phyloP scores from a whole-genome alignment of 2,329 filamentous ascomycete species.

The Zarea fungicola region DNA sequence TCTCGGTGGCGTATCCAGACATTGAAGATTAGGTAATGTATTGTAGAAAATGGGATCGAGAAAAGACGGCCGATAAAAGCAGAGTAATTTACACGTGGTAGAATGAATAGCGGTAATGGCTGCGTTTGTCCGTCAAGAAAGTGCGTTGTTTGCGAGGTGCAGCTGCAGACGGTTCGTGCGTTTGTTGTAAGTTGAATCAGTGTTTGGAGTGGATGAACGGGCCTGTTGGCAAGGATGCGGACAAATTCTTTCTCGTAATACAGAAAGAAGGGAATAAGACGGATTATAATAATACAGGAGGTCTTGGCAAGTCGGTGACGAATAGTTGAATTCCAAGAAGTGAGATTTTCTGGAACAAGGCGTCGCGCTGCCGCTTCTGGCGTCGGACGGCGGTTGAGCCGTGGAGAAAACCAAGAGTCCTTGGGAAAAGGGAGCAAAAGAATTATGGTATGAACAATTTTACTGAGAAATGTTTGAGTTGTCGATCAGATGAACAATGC shows the following conservation, averaged over 20 bases:
- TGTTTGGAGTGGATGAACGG: neutral
- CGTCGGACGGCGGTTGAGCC: neutral
- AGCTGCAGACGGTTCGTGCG: neutral
- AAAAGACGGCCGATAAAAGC: neutral
- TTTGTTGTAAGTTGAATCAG: neutral
- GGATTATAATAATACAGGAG: neutral
- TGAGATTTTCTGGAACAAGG: constrained; percentile 12
- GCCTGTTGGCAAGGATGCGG: neutral
- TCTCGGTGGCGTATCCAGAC: constrained; percentile 8
- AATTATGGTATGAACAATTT: no score
- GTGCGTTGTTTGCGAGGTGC: constrained; percentile 10
- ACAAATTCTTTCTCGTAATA: neutral
- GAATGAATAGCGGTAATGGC: neutral
- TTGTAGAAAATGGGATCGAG: neutral
- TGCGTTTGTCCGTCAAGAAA: constrained; percentile 2
- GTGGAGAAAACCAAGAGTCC: neutral
- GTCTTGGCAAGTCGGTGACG: neutral
- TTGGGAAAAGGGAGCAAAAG: neutral
- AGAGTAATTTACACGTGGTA: no score
- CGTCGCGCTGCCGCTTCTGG: neutral
- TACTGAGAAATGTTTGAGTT: no score
- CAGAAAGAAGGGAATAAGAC: neutral
- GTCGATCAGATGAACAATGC: no score
- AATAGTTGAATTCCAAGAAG: constrained; percentile 6
- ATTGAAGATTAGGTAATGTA: neutral